Percentiles rank a stretch among this genome's conserved stretches.
These are phyloP conservation scores for Raphanus sativus DNA, from an alignment of 345 rosid genomes.

Conservation along the genomic window DNA sequence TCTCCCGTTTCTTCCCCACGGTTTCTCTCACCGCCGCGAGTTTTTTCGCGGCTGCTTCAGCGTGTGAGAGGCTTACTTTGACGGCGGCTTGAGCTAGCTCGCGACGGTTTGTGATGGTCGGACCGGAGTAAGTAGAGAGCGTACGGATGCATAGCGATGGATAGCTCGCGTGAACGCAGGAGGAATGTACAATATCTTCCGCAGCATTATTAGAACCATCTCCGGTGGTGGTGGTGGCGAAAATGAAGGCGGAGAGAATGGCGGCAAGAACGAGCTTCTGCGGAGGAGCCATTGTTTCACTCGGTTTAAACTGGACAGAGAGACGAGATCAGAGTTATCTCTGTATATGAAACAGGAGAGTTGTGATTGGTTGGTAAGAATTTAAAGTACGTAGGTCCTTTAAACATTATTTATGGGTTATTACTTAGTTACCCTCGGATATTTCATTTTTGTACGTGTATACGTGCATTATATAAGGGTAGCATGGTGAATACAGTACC, in stretches of 20 bases:
- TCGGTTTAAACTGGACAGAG: background rate
- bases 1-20: constrained; percentile 42
- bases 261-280: constrained; percentile 20
- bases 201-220: background rate
- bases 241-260: constrained; percentile 26
- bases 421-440: constrained; percentile 30
- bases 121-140: constrained; percentile 66
- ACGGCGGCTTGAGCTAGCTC: constrained; percentile 77
- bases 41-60: constrained; percentile 40
- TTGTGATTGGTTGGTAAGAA: constrained; percentile 33
- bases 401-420: background rate
- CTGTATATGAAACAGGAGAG: constrained; percentile 8
- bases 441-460: background rate
- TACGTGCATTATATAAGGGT: constrained; percentile 8
- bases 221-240: constrained; percentile 25
- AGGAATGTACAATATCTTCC: constrained; percentile 58
- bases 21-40: constrained; percentile 34
- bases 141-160: constrained; percentile 68
- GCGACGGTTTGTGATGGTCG: constrained; percentile 57
- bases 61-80: constrained; percentile 57
- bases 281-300: constrained; percentile 18
- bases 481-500: constrained; percentile 4
- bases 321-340: constrained; percentile 9
- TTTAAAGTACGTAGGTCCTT: constrained; percentile 36
- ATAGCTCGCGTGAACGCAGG: constrained; percentile 73